Evolutionary conservation across 1,139 yeast species (phyloP).

Genomic region (Taiozyma sp.): DNA sequence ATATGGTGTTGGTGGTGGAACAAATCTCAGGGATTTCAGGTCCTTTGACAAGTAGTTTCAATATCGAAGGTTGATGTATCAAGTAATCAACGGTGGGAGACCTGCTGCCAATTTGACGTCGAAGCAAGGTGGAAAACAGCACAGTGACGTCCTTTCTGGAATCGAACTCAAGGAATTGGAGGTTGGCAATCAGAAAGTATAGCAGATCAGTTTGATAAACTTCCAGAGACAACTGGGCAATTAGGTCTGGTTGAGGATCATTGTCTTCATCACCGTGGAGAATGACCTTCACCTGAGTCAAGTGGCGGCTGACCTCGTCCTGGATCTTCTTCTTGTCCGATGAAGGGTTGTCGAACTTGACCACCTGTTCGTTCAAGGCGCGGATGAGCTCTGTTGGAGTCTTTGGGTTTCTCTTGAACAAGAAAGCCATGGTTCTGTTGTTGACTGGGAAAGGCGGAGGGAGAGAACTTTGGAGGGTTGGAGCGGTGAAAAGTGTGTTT

Average conservation of each 20-base stretch:
- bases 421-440: conserved; percentile 62
- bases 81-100: conserved; percentile 88
- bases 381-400: conserved; percentile 83
- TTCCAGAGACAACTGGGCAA: conserved; percentile 70
- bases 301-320: conserved; percentile 71
- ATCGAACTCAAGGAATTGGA: conserved; percentile 76
- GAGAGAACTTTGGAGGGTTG: no score
- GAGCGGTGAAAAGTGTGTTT: no score
- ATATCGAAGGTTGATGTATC: conserved; percentile 55
- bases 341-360: conserved; percentile 42
- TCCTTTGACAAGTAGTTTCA: conserved; percentile 59
- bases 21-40: conserved; percentile 73
- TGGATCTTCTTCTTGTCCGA: conserved; percentile 58
- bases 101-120: conserved; percentile 73
- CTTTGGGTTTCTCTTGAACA: conserved; percentile 89
- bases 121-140: conserved; percentile 69
- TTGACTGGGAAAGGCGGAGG: not conserved
- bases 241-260: conserved; percentile 73
- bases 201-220: conserved; percentile 71
- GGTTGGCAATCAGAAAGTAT: conserved; percentile 50
- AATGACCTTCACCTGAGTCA: conserved; percentile 63
- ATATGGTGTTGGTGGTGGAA: conserved; percentile 69
- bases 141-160: conserved; percentile 79
- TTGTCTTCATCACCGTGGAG: conserved; percentile 69
- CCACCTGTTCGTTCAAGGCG: conserved; percentile 67